Evolutionary conservation across 2,329 filamentous ascomycete species (phyloP).

Genomic region (Fusarium proliferatum): DNA sequence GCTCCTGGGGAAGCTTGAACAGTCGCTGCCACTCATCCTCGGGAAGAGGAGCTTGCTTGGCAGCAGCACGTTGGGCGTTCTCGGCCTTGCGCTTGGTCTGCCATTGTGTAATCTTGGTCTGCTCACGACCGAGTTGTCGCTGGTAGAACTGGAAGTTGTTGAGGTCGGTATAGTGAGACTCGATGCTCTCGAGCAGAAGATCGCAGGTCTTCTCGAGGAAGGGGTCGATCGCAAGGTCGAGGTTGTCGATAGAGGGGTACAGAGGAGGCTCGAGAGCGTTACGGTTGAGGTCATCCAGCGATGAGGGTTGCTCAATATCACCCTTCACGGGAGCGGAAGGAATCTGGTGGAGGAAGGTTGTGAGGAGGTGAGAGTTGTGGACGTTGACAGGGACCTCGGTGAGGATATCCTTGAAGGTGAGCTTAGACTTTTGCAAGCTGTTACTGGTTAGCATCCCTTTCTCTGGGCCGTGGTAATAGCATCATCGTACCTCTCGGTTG

Average conservation of each 20-base stretch:
- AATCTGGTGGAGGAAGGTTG: slow-evolving; percentile 92
- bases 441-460: slow-evolving; percentile 23
- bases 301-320: slow-evolving; percentile 80
- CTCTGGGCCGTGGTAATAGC: neutral
- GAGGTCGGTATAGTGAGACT: slow-evolving; percentile 97
- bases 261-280: slow-evolving; percentile 73
- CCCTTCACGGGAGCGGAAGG: slow-evolving; percentile 71
- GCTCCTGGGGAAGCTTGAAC: slow-evolving; percentile 97
- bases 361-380: slow-evolving; percentile 98
- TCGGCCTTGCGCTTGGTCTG: slow-evolving; percentile 96
- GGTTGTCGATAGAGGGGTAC: slow-evolving; percentile 87
- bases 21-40: slow-evolving; percentile 99
- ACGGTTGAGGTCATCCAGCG: slow-evolving; percentile 80
- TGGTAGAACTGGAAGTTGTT: slow-evolving; percentile 99
- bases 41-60: slow-evolving; percentile 88
- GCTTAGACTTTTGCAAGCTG: slow-evolving; percentile 93
- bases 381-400: slow-evolving; percentile 88
- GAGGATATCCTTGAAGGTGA: slow-evolving; percentile 94
- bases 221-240: slow-evolving; percentile 94
- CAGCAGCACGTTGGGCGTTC: slow-evolving; percentile 84
- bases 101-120: slow-evolving; percentile 96
- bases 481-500: slow-evolving; percentile 82
- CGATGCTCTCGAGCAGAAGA: slow-evolving; percentile 93
- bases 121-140: slow-evolving; percentile 90
- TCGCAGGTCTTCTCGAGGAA: slow-evolving; percentile 99